phyloP scores from a whole-genome alignment of 805 yeast species.

The Metschnikowia cubensis region DNA sequence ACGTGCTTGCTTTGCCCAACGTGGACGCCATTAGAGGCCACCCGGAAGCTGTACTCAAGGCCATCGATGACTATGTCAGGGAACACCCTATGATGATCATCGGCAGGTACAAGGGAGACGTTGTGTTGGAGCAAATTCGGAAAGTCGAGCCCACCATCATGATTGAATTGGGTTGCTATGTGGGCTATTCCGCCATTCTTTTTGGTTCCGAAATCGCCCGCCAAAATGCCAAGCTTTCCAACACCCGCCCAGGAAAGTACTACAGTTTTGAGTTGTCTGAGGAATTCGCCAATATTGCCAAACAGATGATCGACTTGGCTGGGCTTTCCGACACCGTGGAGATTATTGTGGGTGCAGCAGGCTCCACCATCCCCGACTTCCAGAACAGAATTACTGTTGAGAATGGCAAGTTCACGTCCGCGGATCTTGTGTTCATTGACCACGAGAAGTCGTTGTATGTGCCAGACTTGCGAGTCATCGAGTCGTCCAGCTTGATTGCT shows the following conservation, averaged over 20 bases:
- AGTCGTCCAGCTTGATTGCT: slow-evolving; percentile 34
- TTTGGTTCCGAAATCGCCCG: slow-evolving; percentile 26
- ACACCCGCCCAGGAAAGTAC: slow-evolving; percentile 23
- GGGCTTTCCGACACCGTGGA: slow-evolving; percentile 30
- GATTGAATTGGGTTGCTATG: slow-evolving; percentile 33
- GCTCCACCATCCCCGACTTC: slow-evolving; percentile 24
- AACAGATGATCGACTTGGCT: slow-evolving; percentile 28
- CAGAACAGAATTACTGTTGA: slow-evolving; percentile 14
- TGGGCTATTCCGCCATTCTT: slow-evolving; percentile 36
- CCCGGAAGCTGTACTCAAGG: slow-evolving; percentile 29
- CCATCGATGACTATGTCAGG: slow-evolving; percentile 26
- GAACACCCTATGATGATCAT: slow-evolving; percentile 26
- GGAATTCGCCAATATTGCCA: slow-evolving; percentile 30
- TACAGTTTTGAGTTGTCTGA: slow-evolving; percentile 31
- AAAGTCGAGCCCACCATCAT: slow-evolving; percentile 22
- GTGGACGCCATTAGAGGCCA: slow-evolving; percentile 23
- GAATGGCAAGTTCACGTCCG: slow-evolving; percentile 14
- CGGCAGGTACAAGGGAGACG: slow-evolving; percentile 29
- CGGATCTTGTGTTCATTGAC: slow-evolving; percentile 40
- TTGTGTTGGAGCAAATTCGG: slow-evolving; percentile 22
- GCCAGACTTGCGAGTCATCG: slow-evolving; percentile 41
- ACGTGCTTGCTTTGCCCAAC: slow-evolving; percentile 22
- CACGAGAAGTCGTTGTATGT: slow-evolving; percentile 37
- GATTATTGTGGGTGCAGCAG: slow-evolving; percentile 32
- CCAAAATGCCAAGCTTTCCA: slow-evolving; percentile 12